Conservation (phyloP, 441 rosid genomes). For the Isatis lusitanica region DNA sequence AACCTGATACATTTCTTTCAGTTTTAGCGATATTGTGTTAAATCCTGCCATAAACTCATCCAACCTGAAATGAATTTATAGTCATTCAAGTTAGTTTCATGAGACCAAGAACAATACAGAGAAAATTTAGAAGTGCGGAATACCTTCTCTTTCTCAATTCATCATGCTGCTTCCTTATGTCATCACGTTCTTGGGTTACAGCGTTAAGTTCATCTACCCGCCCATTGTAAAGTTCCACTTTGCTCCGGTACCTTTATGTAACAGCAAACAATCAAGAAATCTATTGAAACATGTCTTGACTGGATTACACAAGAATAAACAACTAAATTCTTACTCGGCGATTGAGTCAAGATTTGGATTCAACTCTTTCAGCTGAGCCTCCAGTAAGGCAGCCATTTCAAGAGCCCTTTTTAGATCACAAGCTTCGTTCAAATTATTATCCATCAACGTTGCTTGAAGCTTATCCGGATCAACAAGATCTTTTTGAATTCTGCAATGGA, state of each 20-base stretch:
- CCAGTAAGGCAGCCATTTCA: slow-evolving; percentile 75
- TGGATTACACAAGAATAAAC: neutral
- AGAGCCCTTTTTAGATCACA: slow-evolving; percentile 74
- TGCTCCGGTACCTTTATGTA: slow-evolving; percentile 64
- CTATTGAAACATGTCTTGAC: neutral
- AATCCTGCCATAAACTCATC: slow-evolving; percentile 99
- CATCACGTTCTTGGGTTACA: slow-evolving; percentile 85
- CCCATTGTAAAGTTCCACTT: slow-evolving; percentile 71
- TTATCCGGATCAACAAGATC: slow-evolving; percentile 88
- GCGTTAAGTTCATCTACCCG: slow-evolving; percentile 80
- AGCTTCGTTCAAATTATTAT: slow-evolving; percentile 52
- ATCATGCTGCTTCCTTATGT: slow-evolving; percentile 78
- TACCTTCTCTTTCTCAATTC: slow-evolving; percentile 89
- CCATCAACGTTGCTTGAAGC: slow-evolving; percentile 75
- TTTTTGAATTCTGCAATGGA: slow-evolving; percentile 76
- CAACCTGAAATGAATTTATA: slow-evolving; percentile 54
- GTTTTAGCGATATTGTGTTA: slow-evolving; percentile 85
- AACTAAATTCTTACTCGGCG: slow-evolving; percentile 63
- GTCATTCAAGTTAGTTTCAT: slow-evolving; percentile 24
- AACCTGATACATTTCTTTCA: slow-evolving; percentile 99
- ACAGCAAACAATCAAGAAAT: slow-evolving; percentile 29
- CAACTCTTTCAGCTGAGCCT: slow-evolving; percentile 90
- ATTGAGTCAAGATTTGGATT: slow-evolving; percentile 97
- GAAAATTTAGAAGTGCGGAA: slow-evolving; percentile 3
- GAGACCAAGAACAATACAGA: slow-evolving; percentile 5